These are phyloP conservation scores for Inga oerstediana DNA, from an alignment of 306 rosid genomes.

Conservation along the genomic window DNA sequence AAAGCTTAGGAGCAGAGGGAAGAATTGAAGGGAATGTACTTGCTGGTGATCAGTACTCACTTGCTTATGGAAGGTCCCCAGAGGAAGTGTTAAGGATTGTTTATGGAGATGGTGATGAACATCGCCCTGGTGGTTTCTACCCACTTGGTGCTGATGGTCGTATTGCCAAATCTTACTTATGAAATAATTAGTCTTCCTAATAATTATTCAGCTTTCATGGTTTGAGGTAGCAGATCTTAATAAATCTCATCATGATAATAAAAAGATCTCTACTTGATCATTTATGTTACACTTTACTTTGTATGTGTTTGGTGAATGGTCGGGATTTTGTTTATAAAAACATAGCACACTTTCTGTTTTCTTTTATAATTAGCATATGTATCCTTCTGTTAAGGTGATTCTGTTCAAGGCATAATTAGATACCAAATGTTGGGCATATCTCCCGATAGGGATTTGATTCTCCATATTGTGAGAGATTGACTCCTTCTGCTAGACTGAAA, in stretches of 20 bases:
- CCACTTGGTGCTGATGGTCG: slow-evolving; percentile 70
- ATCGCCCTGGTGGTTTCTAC: slow-evolving; percentile 71
- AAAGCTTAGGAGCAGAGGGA: slow-evolving; percentile 50
- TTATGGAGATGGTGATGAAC: slow-evolving; percentile 63
- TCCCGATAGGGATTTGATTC: fast-evolving
- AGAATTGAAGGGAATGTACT: slow-evolving; percentile 55
- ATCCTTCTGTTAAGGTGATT: too few relatives aligned
- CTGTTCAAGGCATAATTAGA: too few relatives aligned
- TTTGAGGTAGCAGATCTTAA: not conserved
- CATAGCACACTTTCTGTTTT: too few relatives aligned
- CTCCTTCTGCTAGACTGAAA: too few relatives aligned
- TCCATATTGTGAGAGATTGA: too few relatives aligned
- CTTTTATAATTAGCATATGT: too few relatives aligned
- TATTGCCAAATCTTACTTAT: slow-evolving; percentile 49
- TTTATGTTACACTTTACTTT: not conserved
- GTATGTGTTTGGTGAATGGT: not conserved
- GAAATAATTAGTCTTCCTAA: not conserved
- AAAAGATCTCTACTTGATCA: not conserved
- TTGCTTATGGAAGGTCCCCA: slow-evolving; percentile 63
- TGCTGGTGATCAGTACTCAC: slow-evolving; percentile 52
- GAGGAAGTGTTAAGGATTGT: slow-evolving; percentile 73
- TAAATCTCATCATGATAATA: not conserved
- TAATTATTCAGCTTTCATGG: not conserved
- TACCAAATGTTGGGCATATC: too few relatives aligned
- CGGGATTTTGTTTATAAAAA: not conserved